Conservation (phyloP, 139 green algal genomes). For the Picocystis salinarum region DNA sequence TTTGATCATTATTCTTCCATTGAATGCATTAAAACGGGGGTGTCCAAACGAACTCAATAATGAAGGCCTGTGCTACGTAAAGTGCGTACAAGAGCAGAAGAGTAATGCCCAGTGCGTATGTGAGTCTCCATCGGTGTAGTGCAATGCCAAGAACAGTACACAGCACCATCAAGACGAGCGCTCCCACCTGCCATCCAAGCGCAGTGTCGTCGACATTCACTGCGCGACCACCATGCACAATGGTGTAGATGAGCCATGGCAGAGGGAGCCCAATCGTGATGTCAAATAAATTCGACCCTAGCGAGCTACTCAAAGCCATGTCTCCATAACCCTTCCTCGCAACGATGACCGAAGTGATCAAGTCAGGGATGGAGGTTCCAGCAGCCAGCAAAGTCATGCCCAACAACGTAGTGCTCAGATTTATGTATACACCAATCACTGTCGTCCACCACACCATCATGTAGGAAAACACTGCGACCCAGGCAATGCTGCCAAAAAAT, state of each 20-base stretch:
- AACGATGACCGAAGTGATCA: slow-evolving; percentile 4
- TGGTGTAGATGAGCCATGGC: slow-evolving; percentile 6
- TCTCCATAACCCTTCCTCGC: slow-evolving; percentile 5
- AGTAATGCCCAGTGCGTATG: background rate
- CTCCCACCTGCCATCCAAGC: background rate
- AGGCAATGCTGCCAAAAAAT: slow-evolving; percentile 4
- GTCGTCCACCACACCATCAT: slow-evolving; percentile 8
- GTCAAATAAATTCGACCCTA: slow-evolving; percentile 10
- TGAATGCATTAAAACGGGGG: no score
- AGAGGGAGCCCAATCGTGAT: slow-evolving; percentile 7
- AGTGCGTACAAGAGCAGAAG: slow-evolving; percentile 4
- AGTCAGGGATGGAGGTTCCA: slow-evolving; percentile 8
- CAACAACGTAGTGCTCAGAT: slow-evolving; percentile 4
- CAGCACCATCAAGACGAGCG: slow-evolving; percentile 7
- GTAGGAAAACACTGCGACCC: slow-evolving; percentile 6
- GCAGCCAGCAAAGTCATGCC: slow-evolving; percentile 5
- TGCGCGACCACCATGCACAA: background rate
- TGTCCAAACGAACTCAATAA: no score
- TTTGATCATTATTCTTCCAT: no score
- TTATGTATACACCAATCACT: background rate
- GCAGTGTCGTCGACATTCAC: background rate
- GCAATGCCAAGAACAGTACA: slow-evolving; percentile 4
- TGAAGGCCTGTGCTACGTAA: slow-evolving; percentile 2
- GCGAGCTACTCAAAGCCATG: slow-evolving; percentile 9
- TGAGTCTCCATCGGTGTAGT: background rate